These are phyloP conservation scores for Papiliotrema laurentii DNA, from an alignment of 1,284 basidiomycete genomes.

Conservation along the genomic window DNA sequence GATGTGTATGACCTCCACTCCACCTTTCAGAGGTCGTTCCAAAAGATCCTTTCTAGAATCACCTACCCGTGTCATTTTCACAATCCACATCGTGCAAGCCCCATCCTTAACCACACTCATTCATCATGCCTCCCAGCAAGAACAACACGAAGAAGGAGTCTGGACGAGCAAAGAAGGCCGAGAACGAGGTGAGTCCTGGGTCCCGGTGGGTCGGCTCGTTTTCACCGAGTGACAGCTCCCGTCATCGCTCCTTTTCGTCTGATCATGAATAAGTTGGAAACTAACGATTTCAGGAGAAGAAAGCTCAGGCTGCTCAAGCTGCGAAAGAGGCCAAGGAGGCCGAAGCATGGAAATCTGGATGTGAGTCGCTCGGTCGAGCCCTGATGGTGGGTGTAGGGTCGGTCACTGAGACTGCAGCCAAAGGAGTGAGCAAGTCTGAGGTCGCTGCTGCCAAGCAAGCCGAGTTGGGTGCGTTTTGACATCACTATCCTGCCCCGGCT, in stretches of 20 bases:
- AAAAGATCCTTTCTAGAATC: no score
- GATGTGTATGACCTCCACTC: no score
- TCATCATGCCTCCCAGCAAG: conserved; percentile 72
- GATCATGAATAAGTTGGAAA: background rate
- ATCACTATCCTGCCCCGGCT: background rate
- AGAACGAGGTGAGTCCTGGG: conserved; percentile 78
- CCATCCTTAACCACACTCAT: no score
- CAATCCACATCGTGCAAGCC: no score
- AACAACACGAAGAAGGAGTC: conserved; percentile 81
- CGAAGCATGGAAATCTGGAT: conserved; percentile 68
- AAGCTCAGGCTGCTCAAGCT: conserved; percentile 21
- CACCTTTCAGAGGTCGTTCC: no score
- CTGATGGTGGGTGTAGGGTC: background rate
- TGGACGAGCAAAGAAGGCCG: conserved; percentile 84
- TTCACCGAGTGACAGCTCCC: background rate
- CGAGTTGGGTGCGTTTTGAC: conserved; percentile 23
- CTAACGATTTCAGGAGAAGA: conserved; percentile 24
- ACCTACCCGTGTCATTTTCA: no score
- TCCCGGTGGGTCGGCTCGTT: background rate
- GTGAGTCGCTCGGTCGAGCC: conserved; percentile 46
- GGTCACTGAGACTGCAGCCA: conserved; percentile 25
- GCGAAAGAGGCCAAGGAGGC: conserved; percentile 59
- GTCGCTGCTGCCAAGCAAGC: conserved; percentile 52
- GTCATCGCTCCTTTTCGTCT: background rate
- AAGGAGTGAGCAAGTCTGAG: conserved; percentile 57